phyloP scores from a whole-genome alignment of 768 basidiomycete genomes.

The Mycena amicta region DNA sequence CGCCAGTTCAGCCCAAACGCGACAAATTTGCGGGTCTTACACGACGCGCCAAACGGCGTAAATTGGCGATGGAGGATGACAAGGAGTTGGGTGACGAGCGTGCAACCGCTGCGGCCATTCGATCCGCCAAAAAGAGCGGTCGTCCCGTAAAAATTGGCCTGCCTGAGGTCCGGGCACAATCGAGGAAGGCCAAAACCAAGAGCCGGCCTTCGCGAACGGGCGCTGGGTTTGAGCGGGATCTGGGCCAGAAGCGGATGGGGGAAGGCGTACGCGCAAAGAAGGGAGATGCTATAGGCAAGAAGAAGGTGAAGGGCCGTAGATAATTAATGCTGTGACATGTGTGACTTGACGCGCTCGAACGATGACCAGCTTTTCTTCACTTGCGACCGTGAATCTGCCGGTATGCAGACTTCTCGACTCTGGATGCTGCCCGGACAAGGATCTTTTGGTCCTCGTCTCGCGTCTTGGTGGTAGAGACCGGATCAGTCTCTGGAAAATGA shows the following conservation, averaged over 20 bases:
- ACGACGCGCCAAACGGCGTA: slow-evolving; percentile 85
- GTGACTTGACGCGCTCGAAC: slow-evolving; percentile 30
- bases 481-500: slow-evolving; percentile 79
- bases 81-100: slow-evolving; percentile 57
- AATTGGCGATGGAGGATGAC: slow-evolving; percentile 83
- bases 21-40: slow-evolving; percentile 83
- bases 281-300: slow-evolving; percentile 59
- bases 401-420: slow-evolving; percentile 59
- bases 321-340: neutral
- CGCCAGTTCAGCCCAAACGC: slow-evolving; percentile 60
- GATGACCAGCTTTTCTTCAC: slow-evolving; percentile 54
- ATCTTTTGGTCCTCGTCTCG: slow-evolving; percentile 69
- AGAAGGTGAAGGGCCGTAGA: slow-evolving; percentile 32
- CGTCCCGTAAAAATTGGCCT: slow-evolving; percentile 77
- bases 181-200: slow-evolving; percentile 38
- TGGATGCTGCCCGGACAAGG: slow-evolving; percentile 86
- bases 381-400: slow-evolving; percentile 60
- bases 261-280: slow-evolving; percentile 72
- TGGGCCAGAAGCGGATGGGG: slow-evolving; percentile 45
- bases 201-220: slow-evolving; percentile 31
- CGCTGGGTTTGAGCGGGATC: slow-evolving; percentile 61
- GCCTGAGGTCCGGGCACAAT: slow-evolving; percentile 36
- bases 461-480: slow-evolving; percentile 68
- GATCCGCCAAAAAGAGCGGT: slow-evolving; percentile 80
- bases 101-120: slow-evolving; percentile 72